Base-by-base conservation (phyloP, 345 rosid genomes). In the Ceriops tagal region DNA sequence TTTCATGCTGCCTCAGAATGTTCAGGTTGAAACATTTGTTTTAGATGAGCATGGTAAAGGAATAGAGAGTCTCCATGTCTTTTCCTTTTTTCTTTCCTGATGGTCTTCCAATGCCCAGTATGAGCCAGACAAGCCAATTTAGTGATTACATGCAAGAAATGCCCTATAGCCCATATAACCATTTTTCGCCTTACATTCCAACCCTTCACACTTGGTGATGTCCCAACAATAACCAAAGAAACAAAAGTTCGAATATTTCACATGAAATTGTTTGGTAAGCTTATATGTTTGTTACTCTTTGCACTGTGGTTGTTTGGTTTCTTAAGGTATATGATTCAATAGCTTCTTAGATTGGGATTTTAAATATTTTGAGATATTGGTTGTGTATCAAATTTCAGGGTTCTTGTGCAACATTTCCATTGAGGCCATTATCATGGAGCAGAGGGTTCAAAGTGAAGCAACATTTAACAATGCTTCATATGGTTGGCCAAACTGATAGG, bases 371-470 rank as follows among this genome's bases (percentile, higher is more conserved):
- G 11, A 47, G 35, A 2, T 56, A 7, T 56, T 68, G 28, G 18
- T 70, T 3, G 55, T 65, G 31, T 58, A 46, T 69, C 77, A 61
- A 74, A 28, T 71, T 69, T 58, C 83, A 93, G 98, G 92, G 87
- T 85, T 89, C 96, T 71, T 76, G 67, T 79, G 84, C 83, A 64
- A 62, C 84, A 62, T 75, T 79, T 81, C 85, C 90, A 67, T 65
- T 79, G 4, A 83, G 84, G 79, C 79, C 81, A 71, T 82, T 81
- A 62, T 71, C 91, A 78, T 80, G 86, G 88, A 84, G 83, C 83
- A 88, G 68, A 76, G 89, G 88, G 60, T 75, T 85, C 76, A 67
- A 61, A 39, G 66, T 77, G 66, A 88, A 62, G 84, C 80, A 80
- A 64, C 79, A 75, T 78, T 68, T 80, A 68, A 69, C 79, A 47